Base-by-base conservation (phyloP, 116 monocot genomes). In the Thalassia testudinum region DNA sequence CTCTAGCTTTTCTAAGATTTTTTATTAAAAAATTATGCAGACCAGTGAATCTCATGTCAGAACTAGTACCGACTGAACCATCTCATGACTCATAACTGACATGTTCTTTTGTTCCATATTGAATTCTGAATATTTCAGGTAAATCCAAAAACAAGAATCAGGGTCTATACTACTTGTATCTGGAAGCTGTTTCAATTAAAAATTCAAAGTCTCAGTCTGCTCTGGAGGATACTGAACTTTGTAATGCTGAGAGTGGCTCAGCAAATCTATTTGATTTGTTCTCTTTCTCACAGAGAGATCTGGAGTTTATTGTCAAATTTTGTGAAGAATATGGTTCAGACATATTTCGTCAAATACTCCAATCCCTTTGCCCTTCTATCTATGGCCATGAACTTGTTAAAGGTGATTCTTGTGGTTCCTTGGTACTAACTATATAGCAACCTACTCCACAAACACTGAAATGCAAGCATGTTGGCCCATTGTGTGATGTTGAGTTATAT, bases 321-420 rank as follows among this genome's bases (percentile, higher is more conserved):
- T 82, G 64, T 10, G 77, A 82, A 58, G 88, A 88, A 65, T 64
- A 88, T 70, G 77, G 88, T 38, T 69, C 75, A 57, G 88, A 95
- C 72, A 59, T 79, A 59, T 88, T 95, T 54, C 95, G 88, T 29
- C 95, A 85, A 62, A 66, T 88, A 56, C 58, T 95, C 68, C 95
- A 95, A 10, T 95, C 95, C 17, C 69, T 95, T 21, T 95, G 95
- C 51, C 95, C 88, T 22, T 88, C 95, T 26, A 95, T 95, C 49
- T 95, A 95, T 82, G 95, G 95, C 5, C 95, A 95, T 70, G 88
- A 88, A 67, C 85, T 88, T 70, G 95, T 95, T 14, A 95, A 95
- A 88, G 95, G 95, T 95, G 62, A 42, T 44, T 26, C 40, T 63
- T n/a, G n/a, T n/a, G 26, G 30, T 34, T 34, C 6, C 6, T 34